phyloP scores from a whole-genome alignment of 2,329 filamentous ascomycete genomes.

The Ceratocystis papillata region DNA sequence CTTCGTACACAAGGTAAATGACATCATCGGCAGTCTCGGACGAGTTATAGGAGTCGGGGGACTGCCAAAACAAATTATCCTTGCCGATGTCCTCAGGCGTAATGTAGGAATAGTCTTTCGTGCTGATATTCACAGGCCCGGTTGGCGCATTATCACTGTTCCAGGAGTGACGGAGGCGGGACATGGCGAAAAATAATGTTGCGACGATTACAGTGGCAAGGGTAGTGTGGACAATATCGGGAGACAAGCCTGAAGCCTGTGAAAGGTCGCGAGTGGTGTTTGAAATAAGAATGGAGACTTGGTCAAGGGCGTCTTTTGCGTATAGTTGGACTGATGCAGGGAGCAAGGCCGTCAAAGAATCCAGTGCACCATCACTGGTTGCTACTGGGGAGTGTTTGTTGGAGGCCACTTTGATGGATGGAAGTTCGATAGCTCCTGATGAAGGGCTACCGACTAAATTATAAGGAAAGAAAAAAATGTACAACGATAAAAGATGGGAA shows the following conservation, averaged over 20 bases:
- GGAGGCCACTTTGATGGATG: conserved; percentile 47
- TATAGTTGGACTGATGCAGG: conserved; percentile 41
- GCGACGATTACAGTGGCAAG: conserved; percentile 41
- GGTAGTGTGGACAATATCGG: conserved; percentile 38
- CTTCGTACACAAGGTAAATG: conserved; percentile 13
- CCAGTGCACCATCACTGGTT: conserved; percentile 36
- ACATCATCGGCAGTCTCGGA: conserved; percentile 19
- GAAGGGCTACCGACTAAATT: conserved; percentile 17
- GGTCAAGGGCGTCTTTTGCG: conserved; percentile 34
- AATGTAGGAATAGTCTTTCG: conserved; percentile 72
- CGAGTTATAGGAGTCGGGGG: background rate
- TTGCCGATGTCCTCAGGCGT: conserved; percentile 60
- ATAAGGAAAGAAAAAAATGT: conserved; percentile 13
- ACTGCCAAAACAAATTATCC: conserved; percentile 29
- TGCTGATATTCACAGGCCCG: conserved; percentile 47
- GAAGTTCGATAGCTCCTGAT: conserved; percentile 19
- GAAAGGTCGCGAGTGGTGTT: conserved; percentile 43
- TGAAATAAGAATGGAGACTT: conserved; percentile 35
- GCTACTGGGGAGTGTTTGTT: conserved; percentile 34
- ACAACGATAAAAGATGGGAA: conserved; percentile 4
- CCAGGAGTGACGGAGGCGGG: conserved; percentile 42
- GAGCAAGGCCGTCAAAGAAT: conserved; percentile 45
- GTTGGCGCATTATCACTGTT: conserved; percentile 35
- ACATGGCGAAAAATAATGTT: conserved; percentile 33
- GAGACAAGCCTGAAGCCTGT: conserved; percentile 41